Base-by-base conservation (phyloP, 148 eudicot genomes). In the Diospyros lotus region DNA sequence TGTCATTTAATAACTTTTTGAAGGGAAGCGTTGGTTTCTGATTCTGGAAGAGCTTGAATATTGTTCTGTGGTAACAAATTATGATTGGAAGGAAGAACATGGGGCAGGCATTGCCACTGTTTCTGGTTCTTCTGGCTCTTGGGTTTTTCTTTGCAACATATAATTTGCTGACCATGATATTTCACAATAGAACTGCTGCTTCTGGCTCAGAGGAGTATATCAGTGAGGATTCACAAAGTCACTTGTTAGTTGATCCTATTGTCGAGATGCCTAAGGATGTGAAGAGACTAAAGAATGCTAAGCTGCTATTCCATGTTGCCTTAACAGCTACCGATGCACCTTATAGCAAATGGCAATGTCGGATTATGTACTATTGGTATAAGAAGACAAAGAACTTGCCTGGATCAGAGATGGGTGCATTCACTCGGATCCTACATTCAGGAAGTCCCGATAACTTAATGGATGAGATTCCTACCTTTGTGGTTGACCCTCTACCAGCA, bases 331-430 rank as follows among this genome's bases (percentile, higher is more conserved):
- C 99, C 18, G 97, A 95, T 91, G 91, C 97, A 56, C 87, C 97
- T 66, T 95, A 95, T 75, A 95, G 94, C 78, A 83, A 89, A 89
- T 95, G 97, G 99, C 99, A 95, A 79, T 92, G 99, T 72, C 86
- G 99, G 62, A 86, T 95, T 77, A 95, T 95, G 99, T 95, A 92
- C 70, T 95, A 95, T 75, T 95, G 99, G 99, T 95, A 95, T 72
- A 95, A 89, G 88, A 87, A 89, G 79, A 86, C 82, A 76, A 89
- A 81, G 75, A 88, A 86, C 64, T 69, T 85, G 85, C 87, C 89
- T 75, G 96, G 91, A 82, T 92, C 99, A 68, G 97, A 92, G 71
- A 89, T 95, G 84, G 99, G 99, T 64, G 92, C 92, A 50, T 93
- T 92, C 60, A 95, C 99, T 58, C 80, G 99, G 87, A 86, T 95